Evolutionary conservation across 2,329 filamentous ascomycete species (phyloP).

Genomic region (Neofusicoccum laricinum): DNA sequence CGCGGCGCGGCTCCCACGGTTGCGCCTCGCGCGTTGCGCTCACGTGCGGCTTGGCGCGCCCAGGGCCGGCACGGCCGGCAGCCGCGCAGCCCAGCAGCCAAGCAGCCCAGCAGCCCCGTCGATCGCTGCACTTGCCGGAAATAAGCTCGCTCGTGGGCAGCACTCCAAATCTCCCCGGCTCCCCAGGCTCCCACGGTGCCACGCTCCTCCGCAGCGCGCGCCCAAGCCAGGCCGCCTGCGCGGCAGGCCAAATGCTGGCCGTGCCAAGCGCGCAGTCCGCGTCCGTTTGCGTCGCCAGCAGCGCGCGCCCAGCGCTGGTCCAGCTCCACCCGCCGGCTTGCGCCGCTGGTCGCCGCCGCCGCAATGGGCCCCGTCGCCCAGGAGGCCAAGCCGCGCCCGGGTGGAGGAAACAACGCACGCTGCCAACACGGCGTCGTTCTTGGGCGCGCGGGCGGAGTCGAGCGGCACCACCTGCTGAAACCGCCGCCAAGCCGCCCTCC

Average conservation of each 20-base stretch:
- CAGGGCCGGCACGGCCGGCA: neutral
- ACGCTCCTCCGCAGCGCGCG: no score
- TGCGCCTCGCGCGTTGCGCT: neutral
- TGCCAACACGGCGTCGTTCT: neutral
- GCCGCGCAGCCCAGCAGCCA: neutral
- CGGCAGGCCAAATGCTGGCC: neutral
- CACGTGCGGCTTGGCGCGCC: constrained; percentile 9
- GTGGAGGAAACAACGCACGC: neutral
- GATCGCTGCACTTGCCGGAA: neutral
- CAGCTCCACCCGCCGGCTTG: constrained; percentile 2
- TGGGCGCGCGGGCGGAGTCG: neutral
- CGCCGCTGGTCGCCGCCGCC: neutral
- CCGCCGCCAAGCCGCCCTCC: neutral
- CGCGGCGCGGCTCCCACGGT: no score
- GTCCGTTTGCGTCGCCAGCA: neutral
- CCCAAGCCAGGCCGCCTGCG: neutral
- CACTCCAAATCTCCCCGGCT: neutral
- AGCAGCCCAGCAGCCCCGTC: neutral
- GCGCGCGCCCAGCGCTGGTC: neutral
- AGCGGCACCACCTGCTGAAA: constrained; percentile 1
- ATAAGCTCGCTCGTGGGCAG: neutral
- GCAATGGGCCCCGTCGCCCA: neutral
- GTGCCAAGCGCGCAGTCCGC: neutral
- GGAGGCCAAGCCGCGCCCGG: neutral
- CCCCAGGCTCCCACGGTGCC: neutral